Conservation (phyloP, 2,329 filamentous ascomycete species). For the Colletotrichum destructivum region DNA sequence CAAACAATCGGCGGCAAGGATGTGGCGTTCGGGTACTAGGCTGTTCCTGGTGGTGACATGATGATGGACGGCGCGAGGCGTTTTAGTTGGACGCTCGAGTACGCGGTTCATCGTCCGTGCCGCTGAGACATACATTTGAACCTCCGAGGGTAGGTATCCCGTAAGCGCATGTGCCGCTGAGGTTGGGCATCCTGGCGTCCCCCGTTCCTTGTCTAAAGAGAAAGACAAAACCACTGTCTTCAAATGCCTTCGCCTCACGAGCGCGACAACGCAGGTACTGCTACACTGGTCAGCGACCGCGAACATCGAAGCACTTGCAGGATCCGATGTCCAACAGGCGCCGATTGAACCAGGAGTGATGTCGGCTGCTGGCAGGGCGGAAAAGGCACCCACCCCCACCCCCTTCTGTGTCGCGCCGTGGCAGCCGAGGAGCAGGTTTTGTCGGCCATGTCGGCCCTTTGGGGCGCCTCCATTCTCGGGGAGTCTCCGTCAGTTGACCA, state of each 20-base stretch:
- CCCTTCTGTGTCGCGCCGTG: slow-evolving; percentile 17
- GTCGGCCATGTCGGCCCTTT: slow-evolving; percentile 33
- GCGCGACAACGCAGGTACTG: not conserved
- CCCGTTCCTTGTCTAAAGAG: not conserved
- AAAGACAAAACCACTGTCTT: not conserved
- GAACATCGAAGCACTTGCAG: not conserved
- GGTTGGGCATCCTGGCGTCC: not conserved
- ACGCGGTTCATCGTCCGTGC: not conserved
- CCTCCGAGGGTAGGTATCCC: not conserved
- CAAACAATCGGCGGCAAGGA: slow-evolving; percentile 21
- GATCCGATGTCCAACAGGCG: not conserved
- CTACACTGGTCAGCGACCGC: not conserved
- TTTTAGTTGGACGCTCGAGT: slow-evolving; percentile 9
- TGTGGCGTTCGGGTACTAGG: slow-evolving; percentile 28
- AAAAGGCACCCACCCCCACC: slow-evolving; percentile 4
- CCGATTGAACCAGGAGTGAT: slow-evolving; percentile 27
- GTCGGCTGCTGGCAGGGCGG: slow-evolving; percentile 15
- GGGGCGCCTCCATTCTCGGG: slow-evolving; percentile 29
- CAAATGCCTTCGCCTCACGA: not conserved
- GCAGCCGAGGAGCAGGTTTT: slow-evolving; percentile 23
- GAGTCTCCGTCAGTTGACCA: slow-evolving; percentile 20
- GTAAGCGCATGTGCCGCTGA: slow-evolving; percentile 8
- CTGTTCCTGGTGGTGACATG: slow-evolving; percentile 29
- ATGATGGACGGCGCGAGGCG: slow-evolving; percentile 26
- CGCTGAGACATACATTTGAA: not conserved